Conservation (phyloP, 257 asterid genomes). For the Cordia subcordata region DNA sequence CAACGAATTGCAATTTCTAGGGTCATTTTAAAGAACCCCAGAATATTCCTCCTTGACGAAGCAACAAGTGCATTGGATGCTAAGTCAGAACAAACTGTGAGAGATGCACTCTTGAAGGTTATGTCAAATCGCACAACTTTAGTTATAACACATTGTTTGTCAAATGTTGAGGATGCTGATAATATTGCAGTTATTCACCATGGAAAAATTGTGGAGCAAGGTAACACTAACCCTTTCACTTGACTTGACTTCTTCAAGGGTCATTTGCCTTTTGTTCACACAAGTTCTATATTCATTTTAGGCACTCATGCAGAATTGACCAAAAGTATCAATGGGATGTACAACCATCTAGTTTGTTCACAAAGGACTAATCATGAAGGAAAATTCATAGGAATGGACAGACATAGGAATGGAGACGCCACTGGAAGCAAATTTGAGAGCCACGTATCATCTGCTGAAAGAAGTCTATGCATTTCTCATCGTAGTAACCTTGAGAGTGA, state of each 20-base stretch:
- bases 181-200: slow-evolving; percentile 23
- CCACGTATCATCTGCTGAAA: background rate
- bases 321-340: slow-evolving; percentile 17
- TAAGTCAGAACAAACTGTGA: slow-evolving; percentile 18
- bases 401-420: background rate
- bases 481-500: background rate
- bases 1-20: slow-evolving; percentile 33
- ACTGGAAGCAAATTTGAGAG: background rate
- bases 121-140: slow-evolving; percentile 15
- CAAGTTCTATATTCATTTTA: background rate
- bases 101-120: slow-evolving; percentile 17
- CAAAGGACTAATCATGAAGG: slow-evolving; percentile 8
- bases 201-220: slow-evolving; percentile 30
- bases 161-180: slow-evolving; percentile 19
- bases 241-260: background rate
- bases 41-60: slow-evolving; percentile 30
- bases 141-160: slow-evolving; percentile 24
- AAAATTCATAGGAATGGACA: background rate
- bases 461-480: background rate
- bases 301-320: slow-evolving; percentile 28
- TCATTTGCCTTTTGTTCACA: too few species aligned
- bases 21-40: slow-evolving; percentile 25
- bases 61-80: slow-evolving; percentile 35
- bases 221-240: slow-evolving; percentile 3
- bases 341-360: slow-evolving; percentile 15